Base-by-base conservation (phyloP, 2,329 filamentous ascomycete species). In the Elsinoe australis region DNA sequence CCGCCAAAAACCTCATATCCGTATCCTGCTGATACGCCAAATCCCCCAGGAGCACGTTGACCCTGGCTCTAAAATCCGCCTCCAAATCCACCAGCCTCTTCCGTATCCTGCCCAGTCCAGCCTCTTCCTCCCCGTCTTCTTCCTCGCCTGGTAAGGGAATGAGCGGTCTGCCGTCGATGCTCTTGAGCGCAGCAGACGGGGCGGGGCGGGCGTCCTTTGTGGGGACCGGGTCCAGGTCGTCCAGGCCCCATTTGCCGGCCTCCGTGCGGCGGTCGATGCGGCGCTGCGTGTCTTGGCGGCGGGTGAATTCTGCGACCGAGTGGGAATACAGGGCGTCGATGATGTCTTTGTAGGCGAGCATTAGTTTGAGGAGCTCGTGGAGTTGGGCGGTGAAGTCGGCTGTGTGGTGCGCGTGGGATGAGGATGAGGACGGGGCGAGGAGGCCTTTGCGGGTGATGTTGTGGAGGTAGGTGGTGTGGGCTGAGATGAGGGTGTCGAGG, bases 391-490 rank as follows among this genome's bases (percentile, higher is more conserved):
- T 86, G 67, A 96, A 96, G 49, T 83, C 82, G n/a, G 33, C 33
- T 52, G 82, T 80, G 53, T 42, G 66, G 67, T 53, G 68, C 65
- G 19, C 59, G 59, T 44, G 29, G 15, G 41, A 39, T n/a, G 49
- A 36, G 8, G 51, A 31, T 7, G 49, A 49, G n/a, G 52, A 51
- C 50, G 74, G 72, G 7, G 70, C 65, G 1, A 98, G 75, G 2
- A 98, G 78, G 21, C 92, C 92, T 67, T 98, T 98, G 60, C 94
- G 85, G 0, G 94, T 98, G 63, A 98, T 96, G 54, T 85, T 83
- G 58, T 86, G 87, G 50, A 98, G 82, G 63, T 96, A 98, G 47
- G 80, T 82, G 12, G 83, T 86, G 66, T 98, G 92, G 0, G 92
- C 90, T 56, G 83, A 78, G 62, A 98, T 96, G 48, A 98, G 75